Conservation (phyloP, 257 asterid species). For the Solanum dulcamara region DNA sequence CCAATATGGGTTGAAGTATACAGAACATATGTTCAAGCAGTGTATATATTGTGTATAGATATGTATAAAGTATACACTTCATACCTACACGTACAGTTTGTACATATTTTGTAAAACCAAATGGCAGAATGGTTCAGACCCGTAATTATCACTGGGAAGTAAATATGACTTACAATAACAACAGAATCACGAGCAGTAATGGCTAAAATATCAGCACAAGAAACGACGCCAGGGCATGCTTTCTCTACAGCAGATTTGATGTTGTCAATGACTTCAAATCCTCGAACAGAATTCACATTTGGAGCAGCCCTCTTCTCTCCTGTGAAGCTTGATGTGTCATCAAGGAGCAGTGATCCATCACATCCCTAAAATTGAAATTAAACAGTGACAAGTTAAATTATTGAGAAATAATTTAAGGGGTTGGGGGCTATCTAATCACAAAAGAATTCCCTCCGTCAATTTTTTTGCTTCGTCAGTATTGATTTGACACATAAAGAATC, state of each 20-base stretch:
- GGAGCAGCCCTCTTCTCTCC: constrained; percentile 79
- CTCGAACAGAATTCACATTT: constrained; percentile 59
- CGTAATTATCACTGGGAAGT: neutral
- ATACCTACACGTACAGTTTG: too few species aligned
- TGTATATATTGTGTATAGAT: too few species aligned
- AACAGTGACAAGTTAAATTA: neutral
- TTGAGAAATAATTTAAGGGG: neutral
- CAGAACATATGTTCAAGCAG: too few species aligned
- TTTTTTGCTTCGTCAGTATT: neutral
- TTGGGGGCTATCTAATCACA: neutral
- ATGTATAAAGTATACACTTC: too few species aligned
- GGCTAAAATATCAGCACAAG: constrained; percentile 84
- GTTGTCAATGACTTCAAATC: constrained; percentile 61
- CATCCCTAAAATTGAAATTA: constrained; percentile 45
- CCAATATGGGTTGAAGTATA: too few species aligned
- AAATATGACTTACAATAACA: constrained; percentile 22
- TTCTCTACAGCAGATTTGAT: constrained; percentile 74
- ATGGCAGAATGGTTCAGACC: too few species aligned
- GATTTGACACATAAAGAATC: neutral
- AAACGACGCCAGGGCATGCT: constrained; percentile 61
- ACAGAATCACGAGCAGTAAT: constrained; percentile 79
- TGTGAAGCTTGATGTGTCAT: constrained; percentile 59
- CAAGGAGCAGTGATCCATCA: constrained; percentile 80
- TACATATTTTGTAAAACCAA: too few species aligned
- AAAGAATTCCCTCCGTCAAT: neutral